Evolutionary conservation across 768 basidiomycete genomes (phyloP), one percentile per base, ranked within the genome.

Genomic region (Mycena chlorophos): DNA sequence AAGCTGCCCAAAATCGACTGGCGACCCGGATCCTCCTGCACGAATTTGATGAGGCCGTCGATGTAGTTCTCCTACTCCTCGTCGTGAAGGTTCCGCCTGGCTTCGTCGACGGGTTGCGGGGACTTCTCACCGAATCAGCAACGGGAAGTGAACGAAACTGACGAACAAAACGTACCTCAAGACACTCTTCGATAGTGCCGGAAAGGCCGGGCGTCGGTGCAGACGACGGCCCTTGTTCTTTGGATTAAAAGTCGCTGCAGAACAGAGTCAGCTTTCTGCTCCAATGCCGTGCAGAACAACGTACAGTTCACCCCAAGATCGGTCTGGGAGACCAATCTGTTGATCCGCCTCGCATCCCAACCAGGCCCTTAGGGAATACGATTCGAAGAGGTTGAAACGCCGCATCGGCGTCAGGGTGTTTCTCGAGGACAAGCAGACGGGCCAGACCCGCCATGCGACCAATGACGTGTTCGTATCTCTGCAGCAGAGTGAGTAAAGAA

Each of bases 151-250:
- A 16, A n/a, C 10, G 6, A 42, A 38, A 50, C 10, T 37, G 27
- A 13, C 8, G 45, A 19, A 14, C 1, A n/a, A n/a, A n/a, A 60
- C 58, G 6, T 56, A 82, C 83, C 74, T 82, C 83, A 66, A 84
- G 86, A 59, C 83, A 85, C 51, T 86, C 85, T 54, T 80, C 82
- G 20, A 85, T 51, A 42, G 76, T 81, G 4, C 85, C 84, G 55
- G 85, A 84, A 83, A 86, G 0, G 83, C 83, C 8, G 81, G 78
- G 58, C 86, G 84, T 25, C 83, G 81, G 71, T 87, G 84, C 3
- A 87, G 74, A 2, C 77, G 72, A 13, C 83, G 73, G 13, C 73
- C 76, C 58, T 84, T 81, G 68, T 86, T 85, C 69, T 82, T 84
- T 2, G 83, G 82, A 54, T 85, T 85, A 66, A 77, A 86, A 1